Evolutionary conservation across 2,329 filamentous ascomycete species (phyloP).

Genomic region (Colletotrichum neosansevieriae): DNA sequence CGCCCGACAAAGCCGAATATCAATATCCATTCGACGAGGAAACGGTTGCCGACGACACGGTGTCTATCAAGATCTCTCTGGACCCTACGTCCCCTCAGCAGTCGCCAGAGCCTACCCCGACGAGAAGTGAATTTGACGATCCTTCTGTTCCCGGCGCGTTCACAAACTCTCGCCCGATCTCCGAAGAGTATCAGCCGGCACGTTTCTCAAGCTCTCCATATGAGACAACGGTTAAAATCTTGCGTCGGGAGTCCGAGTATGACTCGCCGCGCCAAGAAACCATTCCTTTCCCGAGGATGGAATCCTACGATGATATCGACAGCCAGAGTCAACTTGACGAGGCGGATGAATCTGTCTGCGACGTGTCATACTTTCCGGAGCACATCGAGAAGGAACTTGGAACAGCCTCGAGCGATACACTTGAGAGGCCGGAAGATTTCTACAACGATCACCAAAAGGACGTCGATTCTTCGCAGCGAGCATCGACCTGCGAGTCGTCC

Average conservation of each 20-base stretch:
- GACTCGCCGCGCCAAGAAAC: slow-evolving; percentile 42
- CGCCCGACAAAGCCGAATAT: slow-evolving; percentile 55
- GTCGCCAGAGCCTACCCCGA: slow-evolving; percentile 45
- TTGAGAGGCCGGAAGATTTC: slow-evolving; percentile 46
- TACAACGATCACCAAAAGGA: slow-evolving; percentile 31
- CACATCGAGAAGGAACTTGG: slow-evolving; percentile 51
- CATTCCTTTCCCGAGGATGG: slow-evolving; percentile 51
- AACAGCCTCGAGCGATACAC: slow-evolving; percentile 52
- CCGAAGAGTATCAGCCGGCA: slow-evolving; percentile 54
- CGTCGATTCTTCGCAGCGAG: slow-evolving; percentile 49
- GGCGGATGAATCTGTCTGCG: slow-evolving; percentile 41
- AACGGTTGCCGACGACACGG: slow-evolving; percentile 48
- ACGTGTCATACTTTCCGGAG: slow-evolving; percentile 48
- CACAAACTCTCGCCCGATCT: slow-evolving; percentile 34
- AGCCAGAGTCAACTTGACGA: slow-evolving; percentile 53
- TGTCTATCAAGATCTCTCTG: slow-evolving; percentile 56
- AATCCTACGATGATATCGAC: slow-evolving; percentile 53
- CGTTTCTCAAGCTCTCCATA: slow-evolving; percentile 54
- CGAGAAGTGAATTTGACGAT: slow-evolving; percentile 44
- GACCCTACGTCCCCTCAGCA: slow-evolving; percentile 48
- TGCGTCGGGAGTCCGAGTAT: slow-evolving; percentile 59
- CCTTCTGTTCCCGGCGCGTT: slow-evolving; percentile 48
- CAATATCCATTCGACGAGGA: slow-evolving; percentile 65
- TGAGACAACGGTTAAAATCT: slow-evolving; percentile 62
- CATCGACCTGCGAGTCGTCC: slow-evolving; percentile 56